Base-by-base conservation (phyloP, 371 early-diverging fungal genomes). In the Haplosporangium sp. region DNA sequence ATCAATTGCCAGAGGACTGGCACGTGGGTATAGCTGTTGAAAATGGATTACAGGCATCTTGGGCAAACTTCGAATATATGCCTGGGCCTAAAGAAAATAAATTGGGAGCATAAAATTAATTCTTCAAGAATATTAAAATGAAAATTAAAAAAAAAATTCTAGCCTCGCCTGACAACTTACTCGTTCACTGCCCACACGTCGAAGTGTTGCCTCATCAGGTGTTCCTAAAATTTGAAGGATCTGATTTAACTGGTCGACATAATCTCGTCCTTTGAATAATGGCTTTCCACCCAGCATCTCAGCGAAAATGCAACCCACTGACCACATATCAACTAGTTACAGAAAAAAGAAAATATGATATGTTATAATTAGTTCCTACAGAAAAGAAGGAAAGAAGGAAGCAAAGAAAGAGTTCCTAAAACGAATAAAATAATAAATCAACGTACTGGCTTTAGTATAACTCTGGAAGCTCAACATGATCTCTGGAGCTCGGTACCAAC, bases 401-500 rank as follows among this genome's bases (percentile, higher is more conserved):
- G 15, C 15, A 20, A 38, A 20, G 42, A 59, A 40, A 48, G 39
- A 19, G 19, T 3, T 53, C 57, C 7, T 35, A 55, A 90, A 92
- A 77, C 10, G 15, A 45, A 10, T 42, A 42, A 10, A 45, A 45
- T 15, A 45, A 15, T 45, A 45, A 45, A 45, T 45, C 45, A 45
- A 45, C 45, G 9, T 88, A 94, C 95, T 96, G 57, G 97, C 97
- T 90, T 96, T 96, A 57, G 96, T 95, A 85, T 99, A 99, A 58
- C 88, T 91, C 72, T 94, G 92, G 84, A 95, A 94, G 61, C 96
- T 96, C 40, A 99, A 85, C 94, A 99, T 96, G 66, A 99, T 94
- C 85, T 99, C 99, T 35, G 99, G 99, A 15, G 99, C 94, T 69
- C 99, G 90, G 84, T 99, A 99, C 99, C 99, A 99, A 73, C 99